These are phyloP conservation scores for Meyerozyma guilliermondii DNA, from an alignment of 1,139 yeast genomes.

Conservation along the genomic window DNA sequence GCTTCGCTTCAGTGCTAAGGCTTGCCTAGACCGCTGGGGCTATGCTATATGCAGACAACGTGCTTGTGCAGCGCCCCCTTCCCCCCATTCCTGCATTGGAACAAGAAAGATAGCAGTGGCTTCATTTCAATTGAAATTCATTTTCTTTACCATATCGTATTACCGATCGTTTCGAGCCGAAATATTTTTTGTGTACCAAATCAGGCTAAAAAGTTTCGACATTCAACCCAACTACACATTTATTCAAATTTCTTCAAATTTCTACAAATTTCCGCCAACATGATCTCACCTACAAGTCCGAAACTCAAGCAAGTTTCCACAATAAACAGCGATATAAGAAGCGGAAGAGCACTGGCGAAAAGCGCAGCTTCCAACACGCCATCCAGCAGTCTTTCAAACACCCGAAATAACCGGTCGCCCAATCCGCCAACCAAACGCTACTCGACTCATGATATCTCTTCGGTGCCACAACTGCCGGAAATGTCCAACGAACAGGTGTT, in stretches of 20 bases:
- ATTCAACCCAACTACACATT: neutral
- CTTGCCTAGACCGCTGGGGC: neutral
- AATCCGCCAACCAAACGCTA: conserved; percentile 5
- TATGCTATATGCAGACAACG: neutral
- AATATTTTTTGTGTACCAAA: too few species aligned
- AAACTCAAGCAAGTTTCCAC: conserved; percentile 6
- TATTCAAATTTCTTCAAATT: neutral
- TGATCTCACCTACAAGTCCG: conserved; percentile 3
- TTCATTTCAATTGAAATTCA: neutral
- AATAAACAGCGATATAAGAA: conserved; percentile 8
- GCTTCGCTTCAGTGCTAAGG: too few species aligned
- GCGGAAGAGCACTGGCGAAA: conserved; percentile 2
- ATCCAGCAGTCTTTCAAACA: conserved; percentile 4
- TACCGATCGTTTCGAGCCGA: too few species aligned
- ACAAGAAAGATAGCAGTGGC: neutral
- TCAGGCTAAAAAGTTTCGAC: neutral
- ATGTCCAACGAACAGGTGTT: conserved; percentile 38
- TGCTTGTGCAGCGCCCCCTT: neutral
- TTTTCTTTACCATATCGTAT: neutral
- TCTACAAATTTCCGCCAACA: neutral
- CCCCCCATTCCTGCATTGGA: neutral
- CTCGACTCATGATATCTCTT: conserved; percentile 5
- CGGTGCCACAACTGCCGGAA: neutral
- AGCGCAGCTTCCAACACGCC: conserved; percentile 3
- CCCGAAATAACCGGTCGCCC: conserved; percentile 7